Evolutionary conservation across 768 basidiomycete species (phyloP).

Genomic region (Suillus brevipes): DNA sequence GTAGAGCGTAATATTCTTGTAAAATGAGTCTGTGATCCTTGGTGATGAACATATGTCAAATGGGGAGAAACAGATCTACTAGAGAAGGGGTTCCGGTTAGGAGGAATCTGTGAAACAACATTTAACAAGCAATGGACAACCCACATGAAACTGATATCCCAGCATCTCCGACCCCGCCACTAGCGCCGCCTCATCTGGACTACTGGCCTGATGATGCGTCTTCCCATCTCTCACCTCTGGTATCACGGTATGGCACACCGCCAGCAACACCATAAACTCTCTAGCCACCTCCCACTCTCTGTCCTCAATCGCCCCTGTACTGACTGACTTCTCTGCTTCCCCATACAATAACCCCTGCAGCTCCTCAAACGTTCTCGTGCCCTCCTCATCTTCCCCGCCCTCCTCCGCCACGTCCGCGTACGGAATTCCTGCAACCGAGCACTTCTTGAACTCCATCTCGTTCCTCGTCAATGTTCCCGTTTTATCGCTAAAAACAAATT

Average conservation of each 20-base stretch:
- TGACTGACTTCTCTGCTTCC: constrained; percentile 23
- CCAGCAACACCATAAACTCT: constrained; percentile 80
- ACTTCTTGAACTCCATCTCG: no score
- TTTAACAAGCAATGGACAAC: constrained; percentile 31
- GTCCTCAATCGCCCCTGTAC: constrained; percentile 17
- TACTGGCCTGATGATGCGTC: constrained; percentile 91
- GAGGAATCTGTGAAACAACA: neutral
- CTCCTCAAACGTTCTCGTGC: constrained; percentile 81
- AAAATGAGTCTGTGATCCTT: constrained; percentile 78
- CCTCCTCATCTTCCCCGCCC: constrained; percentile 58
- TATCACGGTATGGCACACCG: constrained; percentile 98
- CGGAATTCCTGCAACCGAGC: constrained; percentile 81
- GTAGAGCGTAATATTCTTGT: constrained; percentile 97
- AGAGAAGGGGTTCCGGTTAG: neutral
- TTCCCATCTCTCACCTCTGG: constrained; percentile 90
- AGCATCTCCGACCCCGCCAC: constrained; percentile 91
- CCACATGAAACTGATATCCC: constrained; percentile 91
- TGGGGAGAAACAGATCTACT: constrained; percentile 31
- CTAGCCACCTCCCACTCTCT: constrained; percentile 53
- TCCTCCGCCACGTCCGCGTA: constrained; percentile 95
- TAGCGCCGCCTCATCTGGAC: constrained; percentile 96
- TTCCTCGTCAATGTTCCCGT: constrained; percentile 95
- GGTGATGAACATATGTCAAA: constrained; percentile 6
- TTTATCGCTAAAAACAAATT: constrained; percentile 95
- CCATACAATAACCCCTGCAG: constrained; percentile 58